Conservation (phyloP, 2,329 filamentous ascomycete genomes). For the Paracamarosporium sp. region DNA sequence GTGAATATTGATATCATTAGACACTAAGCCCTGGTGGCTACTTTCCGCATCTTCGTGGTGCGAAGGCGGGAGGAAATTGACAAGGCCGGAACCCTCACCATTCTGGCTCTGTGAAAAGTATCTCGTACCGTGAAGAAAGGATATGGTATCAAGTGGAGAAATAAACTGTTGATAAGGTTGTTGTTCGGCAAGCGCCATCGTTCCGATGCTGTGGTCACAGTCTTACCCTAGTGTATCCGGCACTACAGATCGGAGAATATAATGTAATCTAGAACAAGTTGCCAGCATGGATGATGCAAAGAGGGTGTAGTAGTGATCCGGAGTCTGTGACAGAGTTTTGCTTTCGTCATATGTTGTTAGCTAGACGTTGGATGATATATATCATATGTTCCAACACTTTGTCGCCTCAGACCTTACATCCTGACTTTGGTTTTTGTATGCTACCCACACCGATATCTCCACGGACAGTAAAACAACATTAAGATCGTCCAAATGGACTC, state of each 20-base stretch:
- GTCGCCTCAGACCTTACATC: neutral
- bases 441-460: neutral
- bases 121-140: neutral
- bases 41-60: neutral
- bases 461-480: neutral
- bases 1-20: neutral
- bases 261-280: neutral
- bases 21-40: neutral
- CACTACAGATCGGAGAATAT: neutral
- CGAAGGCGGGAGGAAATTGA: neutral
- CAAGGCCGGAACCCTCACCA: neutral
- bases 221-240: neutral
- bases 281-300: neutral
- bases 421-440: neutral
- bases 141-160: neutral
- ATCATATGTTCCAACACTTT: neutral
- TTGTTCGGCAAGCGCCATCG: neutral
- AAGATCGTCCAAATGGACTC: constrained; percentile 7
- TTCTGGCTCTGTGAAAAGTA: neutral
- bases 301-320: too few relatives aligned
- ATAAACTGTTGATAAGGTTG: neutral
- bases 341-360: neutral
- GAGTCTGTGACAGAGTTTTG: neutral
- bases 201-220: neutral
- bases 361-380: neutral